These are phyloP conservation scores for Tilletia setariae DNA, from an alignment of 1,284 basidiomycete genomes.

Conservation along the genomic window DNA sequence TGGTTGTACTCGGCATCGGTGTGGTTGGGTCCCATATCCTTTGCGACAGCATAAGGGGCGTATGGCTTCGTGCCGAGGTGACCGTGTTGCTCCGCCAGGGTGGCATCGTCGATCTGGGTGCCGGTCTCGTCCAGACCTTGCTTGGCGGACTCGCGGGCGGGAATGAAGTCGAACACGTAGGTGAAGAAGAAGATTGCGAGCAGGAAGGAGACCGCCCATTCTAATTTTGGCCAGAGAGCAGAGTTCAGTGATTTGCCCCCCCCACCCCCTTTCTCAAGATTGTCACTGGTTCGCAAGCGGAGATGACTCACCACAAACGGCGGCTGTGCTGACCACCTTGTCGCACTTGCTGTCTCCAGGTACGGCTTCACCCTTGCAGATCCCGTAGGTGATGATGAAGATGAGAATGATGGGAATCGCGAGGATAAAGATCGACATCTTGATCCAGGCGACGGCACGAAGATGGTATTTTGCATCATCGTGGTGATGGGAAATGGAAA, in stretches of 20 bases:
- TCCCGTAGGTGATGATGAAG: constrained; percentile 57
- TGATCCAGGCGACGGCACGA: constrained; percentile 28
- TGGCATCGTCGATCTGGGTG: constrained; percentile 9
- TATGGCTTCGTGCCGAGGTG: background rate
- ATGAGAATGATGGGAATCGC: constrained; percentile 57
- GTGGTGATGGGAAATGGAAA: constrained; percentile 55
- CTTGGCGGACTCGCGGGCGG: background rate
- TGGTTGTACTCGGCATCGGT: background rate
- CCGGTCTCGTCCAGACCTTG: background rate
- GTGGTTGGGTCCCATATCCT: background rate
- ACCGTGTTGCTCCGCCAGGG: background rate
- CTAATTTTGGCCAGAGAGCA: constrained; percentile 2
- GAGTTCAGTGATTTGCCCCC: background rate
- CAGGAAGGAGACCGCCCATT: constrained; percentile 53
- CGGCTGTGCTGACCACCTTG: constrained; percentile 56
- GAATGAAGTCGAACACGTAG: constrained; percentile 51
- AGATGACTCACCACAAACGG: constrained; percentile 33
- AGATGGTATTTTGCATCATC: constrained; percentile 53
- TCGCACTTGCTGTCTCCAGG: constrained; percentile 54
- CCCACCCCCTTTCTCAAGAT: no score
- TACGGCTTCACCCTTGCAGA: constrained; percentile 37
- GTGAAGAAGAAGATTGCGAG: constrained; percentile 55
- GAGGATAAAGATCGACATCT: constrained; percentile 56
- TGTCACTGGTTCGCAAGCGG: background rate
- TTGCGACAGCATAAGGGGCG: background rate